phyloP scores from a whole-genome alignment of 768 basidiomycete genomes.

The Leccinum rimulosum region DNA sequence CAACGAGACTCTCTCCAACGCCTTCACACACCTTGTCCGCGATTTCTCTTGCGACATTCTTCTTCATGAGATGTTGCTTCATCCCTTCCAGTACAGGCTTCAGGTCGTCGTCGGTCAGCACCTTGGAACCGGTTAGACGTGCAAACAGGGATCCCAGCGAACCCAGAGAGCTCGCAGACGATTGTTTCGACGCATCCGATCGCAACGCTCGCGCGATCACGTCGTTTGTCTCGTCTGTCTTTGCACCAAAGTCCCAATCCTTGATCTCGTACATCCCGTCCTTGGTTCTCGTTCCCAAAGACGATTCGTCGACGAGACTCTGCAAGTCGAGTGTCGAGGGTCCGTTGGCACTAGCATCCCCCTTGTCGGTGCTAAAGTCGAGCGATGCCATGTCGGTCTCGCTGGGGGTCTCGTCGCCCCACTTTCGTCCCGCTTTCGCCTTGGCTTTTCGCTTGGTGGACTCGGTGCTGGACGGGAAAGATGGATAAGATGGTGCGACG shows the following conservation, averaged over 20 bases:
- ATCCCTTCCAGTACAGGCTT: constrained; percentile 88
- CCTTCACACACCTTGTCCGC: constrained; percentile 92
- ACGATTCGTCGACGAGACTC: constrained; percentile 63
- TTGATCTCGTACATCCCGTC: constrained; percentile 76
- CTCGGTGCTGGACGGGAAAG: constrained; percentile 52
- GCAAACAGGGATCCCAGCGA: constrained; percentile 79
- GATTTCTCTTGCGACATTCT: constrained; percentile 97
- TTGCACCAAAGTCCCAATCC: constrained; percentile 78
- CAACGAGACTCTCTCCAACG: constrained; percentile 86
- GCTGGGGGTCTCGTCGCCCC: constrained; percentile 80
- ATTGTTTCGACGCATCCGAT: constrained; percentile 35
- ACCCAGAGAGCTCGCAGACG: constrained; percentile 50
- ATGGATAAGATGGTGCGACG: not conserved
- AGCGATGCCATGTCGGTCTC: constrained; percentile 91
- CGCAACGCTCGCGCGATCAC: constrained; percentile 61
- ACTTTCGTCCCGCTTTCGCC: constrained; percentile 80
- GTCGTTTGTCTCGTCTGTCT: constrained; percentile 44
- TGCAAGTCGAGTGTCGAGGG: constrained; percentile 49
- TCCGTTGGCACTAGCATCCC: constrained; percentile 33
- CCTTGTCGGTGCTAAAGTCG: constrained; percentile 75
- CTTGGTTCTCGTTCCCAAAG: constrained; percentile 71
- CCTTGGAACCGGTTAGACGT: constrained; percentile 80
- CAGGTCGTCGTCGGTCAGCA: constrained; percentile 78
- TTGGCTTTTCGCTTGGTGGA: constrained; percentile 61
- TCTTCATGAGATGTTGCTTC: constrained; percentile 98